A percentile compares a stretch with the other conserved stretches of the same genome.
Conservation (phyloP, 371 early-diverging fungal species). For the Apophysomyces ossiformis region DNA sequence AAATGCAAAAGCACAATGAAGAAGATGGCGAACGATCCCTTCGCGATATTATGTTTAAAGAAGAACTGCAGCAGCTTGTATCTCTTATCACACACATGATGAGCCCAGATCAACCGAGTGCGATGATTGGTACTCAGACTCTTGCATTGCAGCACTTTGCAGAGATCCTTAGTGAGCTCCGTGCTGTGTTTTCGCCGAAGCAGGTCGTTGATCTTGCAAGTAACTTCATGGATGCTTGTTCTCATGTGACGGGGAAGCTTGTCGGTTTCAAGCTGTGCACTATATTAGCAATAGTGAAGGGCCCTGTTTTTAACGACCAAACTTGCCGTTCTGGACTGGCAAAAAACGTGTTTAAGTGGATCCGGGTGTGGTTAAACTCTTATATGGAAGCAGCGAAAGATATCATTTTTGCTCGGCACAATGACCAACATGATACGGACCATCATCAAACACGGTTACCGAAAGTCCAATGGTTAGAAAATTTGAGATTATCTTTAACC, state of each 20-base stretch:
- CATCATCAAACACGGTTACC: slow-evolving; percentile 40
- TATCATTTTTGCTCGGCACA: slow-evolving; percentile 46
- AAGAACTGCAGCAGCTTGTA: slow-evolving; percentile 43
- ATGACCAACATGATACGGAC: slow-evolving; percentile 37
- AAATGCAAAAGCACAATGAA: slow-evolving; percentile 42
- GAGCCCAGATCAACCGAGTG: slow-evolving; percentile 55
- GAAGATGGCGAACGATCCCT: slow-evolving; percentile 34
- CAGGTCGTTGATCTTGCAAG: slow-evolving; percentile 57
- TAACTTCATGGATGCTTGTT: slow-evolving; percentile 56
- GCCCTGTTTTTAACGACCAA: slow-evolving; percentile 62
- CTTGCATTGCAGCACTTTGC: slow-evolving; percentile 71
- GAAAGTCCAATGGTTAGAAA: slow-evolving; percentile 57
- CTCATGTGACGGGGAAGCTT: slow-evolving; percentile 59
- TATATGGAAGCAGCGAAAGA: slow-evolving; percentile 53
- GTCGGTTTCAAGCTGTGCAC: slow-evolving; percentile 61
- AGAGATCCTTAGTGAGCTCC: slow-evolving; percentile 58
- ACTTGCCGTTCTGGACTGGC: slow-evolving; percentile 56
- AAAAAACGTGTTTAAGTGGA: slow-evolving; percentile 61
- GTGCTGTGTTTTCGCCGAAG: slow-evolving; percentile 48
- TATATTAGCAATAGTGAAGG: slow-evolving; percentile 61
- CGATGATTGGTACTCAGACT: slow-evolving; percentile 69
- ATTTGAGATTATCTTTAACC: slow-evolving; percentile 56
- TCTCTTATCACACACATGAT: slow-evolving; percentile 54
- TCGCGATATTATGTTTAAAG: slow-evolving; percentile 45
- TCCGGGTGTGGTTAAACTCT: slow-evolving; percentile 58